Percentiles rank a stretch among this genome's conserved stretches.
Evolutionary conservation across 441 rosid species (phyloP).

Genomic region (Brassica balearica): DNA sequence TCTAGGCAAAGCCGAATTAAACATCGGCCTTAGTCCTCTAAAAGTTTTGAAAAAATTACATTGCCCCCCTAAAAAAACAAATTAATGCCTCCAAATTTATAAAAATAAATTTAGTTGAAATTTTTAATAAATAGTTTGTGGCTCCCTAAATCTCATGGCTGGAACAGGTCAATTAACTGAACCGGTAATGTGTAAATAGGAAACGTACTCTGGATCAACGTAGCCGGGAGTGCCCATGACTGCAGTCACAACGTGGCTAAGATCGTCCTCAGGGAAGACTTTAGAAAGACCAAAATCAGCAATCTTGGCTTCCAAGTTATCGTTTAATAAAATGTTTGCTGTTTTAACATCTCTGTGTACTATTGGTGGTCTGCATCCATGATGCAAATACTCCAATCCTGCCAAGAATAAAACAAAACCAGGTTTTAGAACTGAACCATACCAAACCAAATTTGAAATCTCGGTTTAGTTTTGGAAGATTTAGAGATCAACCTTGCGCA

Average conservation of each 20-base stretch:
- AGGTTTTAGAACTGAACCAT: background rate
- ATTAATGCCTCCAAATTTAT: too few relatives aligned
- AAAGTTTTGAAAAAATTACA: too few relatives aligned
- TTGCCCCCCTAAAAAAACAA: too few relatives aligned
- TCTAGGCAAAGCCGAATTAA: too few relatives aligned
- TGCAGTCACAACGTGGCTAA: constrained; percentile 40
- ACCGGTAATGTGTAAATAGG: background rate
- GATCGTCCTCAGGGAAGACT: constrained; percentile 47
- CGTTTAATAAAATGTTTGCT: constrained; percentile 52
- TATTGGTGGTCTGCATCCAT: constrained; percentile 56
- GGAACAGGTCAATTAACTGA: background rate
- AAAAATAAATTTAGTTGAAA: too few relatives aligned
- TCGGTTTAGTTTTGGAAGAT: too few relatives aligned
- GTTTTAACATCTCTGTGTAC: constrained; percentile 58
- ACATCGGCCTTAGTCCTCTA: too few relatives aligned
- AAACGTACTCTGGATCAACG: constrained; percentile 55
- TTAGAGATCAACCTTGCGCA: constrained; percentile 52
- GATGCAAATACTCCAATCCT: constrained; percentile 59
- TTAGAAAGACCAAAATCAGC: constrained; percentile 67
- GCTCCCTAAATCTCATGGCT: too few relatives aligned
- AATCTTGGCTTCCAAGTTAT: constrained; percentile 61
- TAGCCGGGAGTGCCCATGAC: constrained; percentile 56
- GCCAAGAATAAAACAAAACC: background rate
- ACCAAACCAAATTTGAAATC: background rate
- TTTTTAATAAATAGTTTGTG: too few relatives aligned